phyloP scores from a whole-genome alignment of 1,139 yeast species.

The Saccharomyces hybrid region DNA sequence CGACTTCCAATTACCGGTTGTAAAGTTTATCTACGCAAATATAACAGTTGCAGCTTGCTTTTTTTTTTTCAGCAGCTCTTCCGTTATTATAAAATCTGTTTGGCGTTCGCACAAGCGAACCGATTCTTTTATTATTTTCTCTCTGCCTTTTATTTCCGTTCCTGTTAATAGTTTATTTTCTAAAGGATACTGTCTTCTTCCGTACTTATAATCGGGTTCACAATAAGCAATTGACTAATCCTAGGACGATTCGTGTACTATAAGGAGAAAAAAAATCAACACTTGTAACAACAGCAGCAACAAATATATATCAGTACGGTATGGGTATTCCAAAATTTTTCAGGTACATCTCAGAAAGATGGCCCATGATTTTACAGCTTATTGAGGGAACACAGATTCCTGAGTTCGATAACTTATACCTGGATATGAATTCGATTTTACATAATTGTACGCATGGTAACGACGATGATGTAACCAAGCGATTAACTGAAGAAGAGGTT shows the following conservation, averaged over 20 bases:
- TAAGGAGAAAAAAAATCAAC: constrained; percentile 1
- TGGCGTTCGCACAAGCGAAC: background rate
- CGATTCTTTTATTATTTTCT: background rate
- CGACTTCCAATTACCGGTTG: background rate
- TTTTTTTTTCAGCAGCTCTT: background rate
- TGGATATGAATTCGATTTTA: constrained; percentile 95
- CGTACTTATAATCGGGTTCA: background rate
- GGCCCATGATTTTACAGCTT: constrained; percentile 92
- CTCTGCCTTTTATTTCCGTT: background rate
- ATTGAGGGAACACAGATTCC: constrained; percentile 82
- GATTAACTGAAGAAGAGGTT: constrained; percentile 84
- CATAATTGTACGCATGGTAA: constrained; percentile 88
- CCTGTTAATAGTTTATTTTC: background rate
- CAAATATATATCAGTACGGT: background rate
- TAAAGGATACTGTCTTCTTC: background rate
- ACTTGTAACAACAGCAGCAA: background rate
- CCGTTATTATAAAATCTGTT: background rate
- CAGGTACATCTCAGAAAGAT: constrained; percentile 95
- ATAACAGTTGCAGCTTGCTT: background rate
- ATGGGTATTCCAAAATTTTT: constrained; percentile 95
- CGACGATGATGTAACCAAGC: constrained; percentile 51
- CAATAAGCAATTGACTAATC: background rate
- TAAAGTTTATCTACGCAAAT: background rate
- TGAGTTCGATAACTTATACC: constrained; percentile 87
- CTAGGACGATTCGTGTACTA: background rate